Evolutionary conservation across 768 basidiomycete genomes (phyloP), one percentile per base, ranked within the genome.

Genomic region (Trametes elegans): DNA sequence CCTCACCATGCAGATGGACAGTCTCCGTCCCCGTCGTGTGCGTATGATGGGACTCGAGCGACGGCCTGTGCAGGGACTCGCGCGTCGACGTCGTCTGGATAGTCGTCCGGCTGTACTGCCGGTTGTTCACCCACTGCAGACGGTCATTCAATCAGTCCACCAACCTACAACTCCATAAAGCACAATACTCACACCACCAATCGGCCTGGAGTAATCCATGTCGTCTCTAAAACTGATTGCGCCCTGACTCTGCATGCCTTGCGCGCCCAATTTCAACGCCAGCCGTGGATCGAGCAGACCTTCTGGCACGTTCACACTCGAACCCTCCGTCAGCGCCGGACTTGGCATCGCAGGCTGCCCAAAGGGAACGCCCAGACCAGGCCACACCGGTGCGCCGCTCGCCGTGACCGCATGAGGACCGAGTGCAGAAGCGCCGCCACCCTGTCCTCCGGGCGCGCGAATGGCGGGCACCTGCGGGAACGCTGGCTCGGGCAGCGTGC

Each of bases 191-290:
- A 66, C 66, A 35, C 60, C 66, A 24, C 64, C 66, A 19, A 67
- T 65, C 32, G 63, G 64, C 46, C 66, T 48, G n/a, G 64, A 64
- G 47, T 67, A 67, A 28, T 67, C 66, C 59, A 65, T 51, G 42
- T 67, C 66, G 32, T 67, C 66, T 26, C 62, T 27, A 52, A 67
- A 62, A 55, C 66, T 67, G 31, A 67, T 51, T 35, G 66, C 66
- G 21, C 61, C 66, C 46, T 61, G 49, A 28, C 66, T 67, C 52
- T 42, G 49, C 66, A 65, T 65, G 9, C 60, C 66, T 4, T 36
- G 53, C 29, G 31, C 31, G 16, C 53, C 57, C 14, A 57, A 19
- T 23, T 39, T n/a, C 21, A 48, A 18, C 35, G 58, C 58, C 27
- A 63, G 48, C 0, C 51, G 52, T 16, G 63, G 62, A 28, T 67